phyloP scores from a whole-genome alignment of 140 eudicot genomes.

The Cichorium intybus region DNA sequence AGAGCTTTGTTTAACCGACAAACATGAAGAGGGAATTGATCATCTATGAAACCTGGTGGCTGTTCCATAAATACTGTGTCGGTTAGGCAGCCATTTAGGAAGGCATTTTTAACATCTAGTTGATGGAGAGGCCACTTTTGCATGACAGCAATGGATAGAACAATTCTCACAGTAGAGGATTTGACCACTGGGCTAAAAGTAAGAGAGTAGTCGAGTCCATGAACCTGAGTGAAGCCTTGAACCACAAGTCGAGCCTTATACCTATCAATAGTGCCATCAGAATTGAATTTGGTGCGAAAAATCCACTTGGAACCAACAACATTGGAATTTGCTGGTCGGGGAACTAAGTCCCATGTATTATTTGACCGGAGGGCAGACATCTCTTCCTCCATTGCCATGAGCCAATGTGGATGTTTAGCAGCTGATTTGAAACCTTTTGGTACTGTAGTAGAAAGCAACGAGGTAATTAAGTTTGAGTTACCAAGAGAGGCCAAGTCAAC shows the following conservation, averaged over 20 bases:
- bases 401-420: background rate
- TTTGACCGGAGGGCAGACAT: too few species aligned
- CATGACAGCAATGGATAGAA: background rate
- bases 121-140: background rate
- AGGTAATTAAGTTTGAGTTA: too few species aligned
- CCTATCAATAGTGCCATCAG: too few species aligned
- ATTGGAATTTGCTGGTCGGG: too few species aligned
- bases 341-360: background rate
- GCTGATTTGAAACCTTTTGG: background rate
- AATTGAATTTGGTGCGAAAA: too few species aligned
- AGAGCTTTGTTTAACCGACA: too few species aligned
- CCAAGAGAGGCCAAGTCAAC: background rate
- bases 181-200: background rate
- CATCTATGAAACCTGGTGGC: background rate
- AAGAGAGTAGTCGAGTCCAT: background rate
- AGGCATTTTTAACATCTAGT: too few species aligned
- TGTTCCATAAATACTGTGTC: background rate
- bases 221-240: too few species aligned
- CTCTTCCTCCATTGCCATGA: background rate
- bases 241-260: too few species aligned
- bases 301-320: too few species aligned
- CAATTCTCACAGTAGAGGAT: background rate
- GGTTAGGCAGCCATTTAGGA: background rate
- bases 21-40: background rate
- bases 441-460: background rate